A percentile compares a stretch with the other conserved stretches of the same genome.
Evolutionary conservation across 2,329 filamentous ascomycete species (phyloP).

Genomic region (Claviceps digitariae): DNA sequence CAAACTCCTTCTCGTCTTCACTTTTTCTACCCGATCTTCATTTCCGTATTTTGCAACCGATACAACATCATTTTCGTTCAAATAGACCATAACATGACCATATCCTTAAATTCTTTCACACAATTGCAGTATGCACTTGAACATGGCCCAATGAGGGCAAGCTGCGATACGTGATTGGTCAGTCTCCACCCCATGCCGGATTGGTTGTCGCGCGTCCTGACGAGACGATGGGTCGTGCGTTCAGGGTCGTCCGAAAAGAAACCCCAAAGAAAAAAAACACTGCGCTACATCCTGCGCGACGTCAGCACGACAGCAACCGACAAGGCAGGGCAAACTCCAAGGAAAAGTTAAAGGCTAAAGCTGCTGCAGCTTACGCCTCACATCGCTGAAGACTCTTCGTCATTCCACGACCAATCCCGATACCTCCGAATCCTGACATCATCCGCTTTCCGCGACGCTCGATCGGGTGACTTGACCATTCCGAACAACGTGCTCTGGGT

Average conservation of each 20-base stretch:
- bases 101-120: too few relatives aligned
- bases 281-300: not conserved
- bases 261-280: not conserved
- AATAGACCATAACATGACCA: too few relatives aligned
- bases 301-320: not conserved
- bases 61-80: too few relatives aligned
- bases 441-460: not conserved
- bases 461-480: not conserved
- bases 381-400: not conserved
- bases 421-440: not conserved
- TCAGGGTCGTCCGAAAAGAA: not conserved
- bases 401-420: not conserved
- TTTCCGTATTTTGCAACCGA: too few relatives aligned
- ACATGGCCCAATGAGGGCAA: not conserved
- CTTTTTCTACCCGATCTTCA: too few relatives aligned
- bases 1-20: too few relatives aligned
- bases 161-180: not conserved
- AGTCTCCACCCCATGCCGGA: not conserved
- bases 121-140: too few relatives aligned
- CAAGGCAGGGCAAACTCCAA: not conserved
- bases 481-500: not conserved
- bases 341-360: not conserved
- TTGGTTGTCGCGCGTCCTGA: not conserved
- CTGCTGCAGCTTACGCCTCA: not conserved
- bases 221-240: not conserved